Percentiles rank a stretch among this genome's conserved stretches.
Evolutionary conservation across 306 rosid genomes (phyloP).

Genomic region (Vigna nakashimae): DNA sequence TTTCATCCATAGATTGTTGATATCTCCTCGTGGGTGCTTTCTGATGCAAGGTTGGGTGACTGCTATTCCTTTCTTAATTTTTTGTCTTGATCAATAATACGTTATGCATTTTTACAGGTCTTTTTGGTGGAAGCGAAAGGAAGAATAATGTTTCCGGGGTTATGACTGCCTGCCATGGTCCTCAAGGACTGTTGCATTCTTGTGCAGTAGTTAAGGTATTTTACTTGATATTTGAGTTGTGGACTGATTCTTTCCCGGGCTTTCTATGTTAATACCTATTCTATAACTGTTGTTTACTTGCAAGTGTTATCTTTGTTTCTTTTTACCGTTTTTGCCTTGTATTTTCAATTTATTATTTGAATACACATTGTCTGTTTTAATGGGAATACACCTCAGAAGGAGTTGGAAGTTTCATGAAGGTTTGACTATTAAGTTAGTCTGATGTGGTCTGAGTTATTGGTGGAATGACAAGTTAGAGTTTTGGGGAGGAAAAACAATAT

Average conservation of each 20-base stretch:
- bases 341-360: not conserved
- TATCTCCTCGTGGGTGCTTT: slow-evolving; percentile 43
- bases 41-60: slow-evolving; percentile 52
- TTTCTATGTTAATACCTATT: not conserved
- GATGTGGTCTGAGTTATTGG: not conserved
- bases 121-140: slow-evolving; percentile 46
- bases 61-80: not conserved
- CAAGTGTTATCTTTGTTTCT: not conserved
- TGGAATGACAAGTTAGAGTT: not conserved
- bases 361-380: not conserved
- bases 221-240: slow-evolving; percentile 23
- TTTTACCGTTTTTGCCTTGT: not conserved
- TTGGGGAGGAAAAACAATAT: not conserved
- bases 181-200: slow-evolving; percentile 45
- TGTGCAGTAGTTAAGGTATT: slow-evolving; percentile 59
- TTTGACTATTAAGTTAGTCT: not conserved
- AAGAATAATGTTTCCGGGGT: slow-evolving; percentile 54
- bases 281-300: not conserved
- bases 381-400: not conserved
- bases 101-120: slow-evolving; percentile 48
- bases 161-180: slow-evolving; percentile 49
- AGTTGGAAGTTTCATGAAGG: not conserved
- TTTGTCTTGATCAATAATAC: slow-evolving; percentile 38
- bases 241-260: not conserved
- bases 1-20: slow-evolving; percentile 44